Conservation (phyloP, 805 yeast genomes). For the Clavispora carvajalis region DNA sequence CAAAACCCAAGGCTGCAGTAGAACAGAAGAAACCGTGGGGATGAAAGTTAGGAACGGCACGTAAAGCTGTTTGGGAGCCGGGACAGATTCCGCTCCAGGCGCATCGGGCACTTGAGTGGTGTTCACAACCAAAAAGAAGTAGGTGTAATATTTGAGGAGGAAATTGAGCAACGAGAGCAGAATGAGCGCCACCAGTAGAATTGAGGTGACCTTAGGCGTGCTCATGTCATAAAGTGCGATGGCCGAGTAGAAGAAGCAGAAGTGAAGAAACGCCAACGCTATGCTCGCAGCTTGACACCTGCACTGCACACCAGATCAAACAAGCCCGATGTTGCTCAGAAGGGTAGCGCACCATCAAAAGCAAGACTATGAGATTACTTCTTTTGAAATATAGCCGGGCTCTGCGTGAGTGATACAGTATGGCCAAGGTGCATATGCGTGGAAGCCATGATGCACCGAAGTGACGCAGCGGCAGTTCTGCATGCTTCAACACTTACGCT, state of each 20-base stretch:
- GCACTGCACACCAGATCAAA: not conserved
- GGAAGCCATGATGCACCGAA: not conserved
- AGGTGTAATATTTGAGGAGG: conserved; percentile 32
- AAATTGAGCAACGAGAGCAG: conserved; percentile 30
- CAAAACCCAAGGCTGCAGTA: conserved; percentile 46
- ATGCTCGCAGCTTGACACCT: not conserved
- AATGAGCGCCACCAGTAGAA: conserved; percentile 28
- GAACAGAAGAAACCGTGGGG: conserved; percentile 37
- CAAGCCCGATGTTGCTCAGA: not conserved
- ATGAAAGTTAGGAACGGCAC: conserved; percentile 49
- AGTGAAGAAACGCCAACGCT: not conserved
- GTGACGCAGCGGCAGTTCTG: not conserved
- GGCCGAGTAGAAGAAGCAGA: not conserved
- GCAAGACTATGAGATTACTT: too few species aligned
- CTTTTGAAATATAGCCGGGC: too few species aligned
- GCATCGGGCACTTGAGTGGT: conserved; percentile 21
- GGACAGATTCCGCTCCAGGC: conserved; percentile 32
- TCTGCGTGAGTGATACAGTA: too few species aligned
- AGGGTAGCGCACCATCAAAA: not conserved
- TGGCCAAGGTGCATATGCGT: not conserved
- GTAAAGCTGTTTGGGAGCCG: conserved; percentile 42
- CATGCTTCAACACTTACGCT: not conserved
- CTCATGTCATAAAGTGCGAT: conserved; percentile 18
- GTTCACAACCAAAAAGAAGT: conserved; percentile 30
- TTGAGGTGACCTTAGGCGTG: conserved; percentile 30